Percentiles rank a stretch among this genome's conserved stretches.
phyloP scores from a whole-genome alignment of 441 rosid genomes.

The Theobroma grandiflorum region DNA sequence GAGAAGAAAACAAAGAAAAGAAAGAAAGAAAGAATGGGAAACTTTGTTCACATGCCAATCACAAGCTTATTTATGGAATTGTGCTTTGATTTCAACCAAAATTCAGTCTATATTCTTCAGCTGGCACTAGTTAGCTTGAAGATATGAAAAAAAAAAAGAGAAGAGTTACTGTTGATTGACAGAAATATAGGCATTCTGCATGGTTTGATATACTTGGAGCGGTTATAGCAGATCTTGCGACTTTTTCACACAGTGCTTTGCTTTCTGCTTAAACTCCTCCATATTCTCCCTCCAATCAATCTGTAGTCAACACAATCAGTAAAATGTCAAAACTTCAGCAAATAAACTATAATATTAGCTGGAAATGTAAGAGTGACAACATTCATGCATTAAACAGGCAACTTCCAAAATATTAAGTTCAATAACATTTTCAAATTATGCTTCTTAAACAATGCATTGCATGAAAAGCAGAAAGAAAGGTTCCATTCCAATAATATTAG shows the following conservation, averaged over 20 bases:
- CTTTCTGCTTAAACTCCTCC: constrained; percentile 67
- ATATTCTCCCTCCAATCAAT: constrained; percentile 73
- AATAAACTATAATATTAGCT: too few species aligned
- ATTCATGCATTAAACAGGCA: background rate
- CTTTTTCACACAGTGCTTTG: constrained; percentile 63
- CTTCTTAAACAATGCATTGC: background rate
- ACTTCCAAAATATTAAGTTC: background rate
- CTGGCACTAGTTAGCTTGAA: background rate
- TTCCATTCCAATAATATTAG: background rate
- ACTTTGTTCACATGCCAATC: background rate
- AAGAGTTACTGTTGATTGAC: background rate
- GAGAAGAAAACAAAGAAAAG: too few species aligned
- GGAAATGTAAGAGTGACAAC: too few species aligned
- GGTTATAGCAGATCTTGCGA: constrained; percentile 62
- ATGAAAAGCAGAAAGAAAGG: background rate
- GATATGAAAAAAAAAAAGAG: too few species aligned
- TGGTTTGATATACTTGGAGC: background rate
- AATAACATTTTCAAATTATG: too few species aligned
- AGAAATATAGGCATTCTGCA: background rate
- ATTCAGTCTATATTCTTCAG: background rate
- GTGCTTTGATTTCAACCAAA: too few species aligned
- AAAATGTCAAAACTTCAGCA: too few species aligned
- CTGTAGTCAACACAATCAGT: constrained; percentile 36
- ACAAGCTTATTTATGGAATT: too few species aligned
- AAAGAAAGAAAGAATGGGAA: background rate